These are phyloP conservation scores for Amphirosellinia nigrospora DNA, from an alignment of 495 filamentous ascomycete species.

Conservation along the genomic window DNA sequence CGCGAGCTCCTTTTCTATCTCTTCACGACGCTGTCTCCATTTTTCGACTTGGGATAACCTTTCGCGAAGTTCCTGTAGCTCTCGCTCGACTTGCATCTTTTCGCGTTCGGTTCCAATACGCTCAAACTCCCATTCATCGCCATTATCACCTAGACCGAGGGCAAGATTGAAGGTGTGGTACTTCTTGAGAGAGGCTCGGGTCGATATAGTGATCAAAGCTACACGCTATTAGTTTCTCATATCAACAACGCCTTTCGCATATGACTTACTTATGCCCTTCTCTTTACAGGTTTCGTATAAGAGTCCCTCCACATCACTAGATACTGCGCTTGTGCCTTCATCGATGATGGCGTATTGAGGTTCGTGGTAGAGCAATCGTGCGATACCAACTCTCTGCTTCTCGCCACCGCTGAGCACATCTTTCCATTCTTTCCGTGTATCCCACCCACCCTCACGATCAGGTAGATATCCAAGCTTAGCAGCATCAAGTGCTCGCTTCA, in stretches of 20 bases:
- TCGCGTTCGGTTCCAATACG: slow-evolving; percentile 91
- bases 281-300: slow-evolving; percentile 92
- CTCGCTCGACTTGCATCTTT: slow-evolving; percentile 87
- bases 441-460: slow-evolving; percentile 93
- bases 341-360: slow-evolving; percentile 93
- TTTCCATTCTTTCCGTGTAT: slow-evolving; percentile 97
- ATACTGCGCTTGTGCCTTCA: slow-evolving; percentile 93
- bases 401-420: slow-evolving; percentile 97
- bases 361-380: slow-evolving; percentile 91
- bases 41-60: slow-evolving; percentile 78
- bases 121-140: slow-evolving; percentile 82
- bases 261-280: slow-evolving; percentile 79
- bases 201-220: slow-evolving; percentile 91
- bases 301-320: slow-evolving; percentile 90
- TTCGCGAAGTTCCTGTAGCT: slow-evolving; percentile 82
- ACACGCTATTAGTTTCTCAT: slow-evolving; percentile 35
- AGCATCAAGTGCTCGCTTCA: slow-evolving; percentile 78
- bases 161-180: slow-evolving; percentile 91
- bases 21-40: slow-evolving; percentile 78
- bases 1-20: slow-evolving; percentile 67
- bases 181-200: slow-evolving; percentile 88
- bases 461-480: slow-evolving; percentile 88
- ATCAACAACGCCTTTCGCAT: not conserved
- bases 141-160: slow-evolving; percentile 72
- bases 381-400: slow-evolving; percentile 94